These are phyloP conservation scores for Cymbopogon citratus DNA, from an alignment of 176 grass and related monocot species.

Conservation along the genomic window DNA sequence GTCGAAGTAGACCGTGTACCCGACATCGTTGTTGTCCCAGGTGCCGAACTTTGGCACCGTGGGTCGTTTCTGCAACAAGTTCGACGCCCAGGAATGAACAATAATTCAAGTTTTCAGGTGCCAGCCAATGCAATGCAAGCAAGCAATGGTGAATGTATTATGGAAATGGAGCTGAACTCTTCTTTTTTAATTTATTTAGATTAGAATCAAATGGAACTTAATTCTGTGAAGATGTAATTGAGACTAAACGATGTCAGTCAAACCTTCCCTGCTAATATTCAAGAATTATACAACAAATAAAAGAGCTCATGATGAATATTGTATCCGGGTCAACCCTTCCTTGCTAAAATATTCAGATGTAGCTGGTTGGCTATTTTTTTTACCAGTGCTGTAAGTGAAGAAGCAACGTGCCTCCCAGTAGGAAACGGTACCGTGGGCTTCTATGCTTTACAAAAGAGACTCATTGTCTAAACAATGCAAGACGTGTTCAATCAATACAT, in stretches of 20 bases:
- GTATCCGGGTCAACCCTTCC: too few species aligned
- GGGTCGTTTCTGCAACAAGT: slow-evolving; percentile 36
- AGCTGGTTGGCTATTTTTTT: neutral
- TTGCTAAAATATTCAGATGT: too few species aligned
- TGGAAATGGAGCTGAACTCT: too few species aligned
- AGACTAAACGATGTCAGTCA: neutral
- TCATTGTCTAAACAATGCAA: neutral
- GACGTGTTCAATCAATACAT: neutral
- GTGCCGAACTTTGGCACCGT: slow-evolving; percentile 70
- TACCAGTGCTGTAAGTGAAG: neutral
- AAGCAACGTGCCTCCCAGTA: slow-evolving; percentile 23
- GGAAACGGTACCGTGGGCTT: neutral
- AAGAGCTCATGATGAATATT: too few species aligned
- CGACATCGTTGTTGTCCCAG: slow-evolving; percentile 64
- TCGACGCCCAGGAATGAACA: neutral
- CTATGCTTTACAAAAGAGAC: neutral
- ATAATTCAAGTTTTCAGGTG: neutral
- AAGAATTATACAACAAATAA: too few species aligned
- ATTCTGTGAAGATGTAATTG: neutral
- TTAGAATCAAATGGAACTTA: too few species aligned
- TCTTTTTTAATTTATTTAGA: too few species aligned
- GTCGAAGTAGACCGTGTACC: slow-evolving; percentile 68
- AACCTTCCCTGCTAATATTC: too few species aligned
- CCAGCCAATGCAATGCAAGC: too few species aligned
- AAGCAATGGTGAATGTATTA: too few species aligned